phyloP scores from a whole-genome alignment of 345 rosid genomes.

The Luvunga scandens region DNA sequence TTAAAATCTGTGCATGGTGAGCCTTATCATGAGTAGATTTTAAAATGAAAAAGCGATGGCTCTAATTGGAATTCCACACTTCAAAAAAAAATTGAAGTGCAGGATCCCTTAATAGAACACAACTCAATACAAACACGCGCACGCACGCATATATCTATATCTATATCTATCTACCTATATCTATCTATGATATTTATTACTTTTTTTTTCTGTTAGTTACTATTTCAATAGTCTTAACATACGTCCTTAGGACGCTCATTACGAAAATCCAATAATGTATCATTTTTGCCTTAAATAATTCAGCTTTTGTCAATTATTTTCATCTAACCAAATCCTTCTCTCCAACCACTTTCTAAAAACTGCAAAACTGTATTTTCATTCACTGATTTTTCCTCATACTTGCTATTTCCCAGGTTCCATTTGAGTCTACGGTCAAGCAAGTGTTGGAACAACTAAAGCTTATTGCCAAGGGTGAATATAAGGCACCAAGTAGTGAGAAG shows the following conservation, averaged over 20 bases:
- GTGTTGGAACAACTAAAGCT: conserved; percentile 68
- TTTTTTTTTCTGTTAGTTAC: neutral
- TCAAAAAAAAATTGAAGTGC: too few species aligned
- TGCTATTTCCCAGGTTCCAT: conserved; percentile 58
- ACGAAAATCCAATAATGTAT: neutral
- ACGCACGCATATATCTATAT: too few species aligned
- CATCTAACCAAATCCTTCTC: neutral
- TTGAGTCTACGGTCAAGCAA: conserved; percentile 66
- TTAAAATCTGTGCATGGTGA: too few species aligned
- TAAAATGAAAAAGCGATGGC: too few species aligned
- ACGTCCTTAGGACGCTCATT: neutral
- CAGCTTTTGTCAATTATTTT: neutral
- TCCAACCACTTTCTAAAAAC: neutral
- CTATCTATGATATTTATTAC: too few species aligned
- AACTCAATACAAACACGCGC: too few species aligned
- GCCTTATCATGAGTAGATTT: too few species aligned
- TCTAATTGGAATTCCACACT: too few species aligned
- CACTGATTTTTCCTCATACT: neutral
- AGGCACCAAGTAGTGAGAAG: conserved; percentile 57
- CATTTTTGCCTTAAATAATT: neutral
- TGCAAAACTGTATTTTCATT: neutral
- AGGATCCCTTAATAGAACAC: too few species aligned
- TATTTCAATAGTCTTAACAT: neutral
- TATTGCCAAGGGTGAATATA: conserved; percentile 68
- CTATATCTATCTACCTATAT: too few species aligned